Base-by-base conservation (phyloP, 2,329 filamentous ascomycete genomes). In the Zelopaecilomyces penicillatus region DNA sequence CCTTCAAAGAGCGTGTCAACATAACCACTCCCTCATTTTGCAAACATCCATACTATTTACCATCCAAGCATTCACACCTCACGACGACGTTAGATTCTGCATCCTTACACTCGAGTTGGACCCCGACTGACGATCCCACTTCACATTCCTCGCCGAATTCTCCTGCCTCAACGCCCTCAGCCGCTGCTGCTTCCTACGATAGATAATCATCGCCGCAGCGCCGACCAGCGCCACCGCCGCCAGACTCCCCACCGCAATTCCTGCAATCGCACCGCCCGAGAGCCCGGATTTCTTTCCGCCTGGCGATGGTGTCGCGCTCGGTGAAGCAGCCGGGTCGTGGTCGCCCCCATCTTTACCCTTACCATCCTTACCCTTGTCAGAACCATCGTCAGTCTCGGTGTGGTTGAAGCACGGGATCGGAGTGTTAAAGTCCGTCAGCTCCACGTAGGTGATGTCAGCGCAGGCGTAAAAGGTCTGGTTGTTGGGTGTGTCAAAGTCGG, bases 231-330 rank as follows among this genome's bases (percentile, higher is more conserved):
- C 70, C 4, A 79, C 74, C 37, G 79, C 85, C 7, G 76, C 68
- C 6, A 91, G 62, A 3, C 80, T 74, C 30, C 86, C 87, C 48
- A 90, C 70, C 3, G 85, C 83, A 47, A 87, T 82, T 1, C 85
- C 86, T 3, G 85, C 86, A 56, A 90, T 87, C 19, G 78, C 75
- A 36, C 84, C 85, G 19, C 78, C 78, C 10, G 80, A 82, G 8
- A 89, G 68, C 3, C 59, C 60, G 42, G 53, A 50, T 4, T 50
- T 53, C 46, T 53, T 54, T n/a, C 47, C 54, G 52, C 43, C 52
- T 54, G 36, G 50, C 54, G 26, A 56, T 51, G 30, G 56, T 52
- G 28, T 56, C 47, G 51, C 50, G 39, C 39, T 50, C 33, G 35
- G 41, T 28, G 28, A 48, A 31, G 41, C 45, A 33, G 35, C 49